Base-by-base conservation (phyloP, 441 rosid species). In the Hura crepitans region DNA sequence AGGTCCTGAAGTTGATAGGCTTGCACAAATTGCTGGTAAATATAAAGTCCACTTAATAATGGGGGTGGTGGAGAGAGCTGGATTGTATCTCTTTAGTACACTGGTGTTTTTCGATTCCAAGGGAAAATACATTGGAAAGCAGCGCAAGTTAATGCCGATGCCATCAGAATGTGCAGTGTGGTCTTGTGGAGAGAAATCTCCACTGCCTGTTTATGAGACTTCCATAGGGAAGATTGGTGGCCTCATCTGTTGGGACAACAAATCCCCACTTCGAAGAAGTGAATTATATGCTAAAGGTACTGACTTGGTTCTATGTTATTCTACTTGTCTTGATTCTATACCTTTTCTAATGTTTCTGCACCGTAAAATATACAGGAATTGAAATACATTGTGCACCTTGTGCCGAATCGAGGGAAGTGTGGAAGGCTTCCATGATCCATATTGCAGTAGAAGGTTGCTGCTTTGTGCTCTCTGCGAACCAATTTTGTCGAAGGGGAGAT, bases 111-210 rank as follows among this genome's bases (percentile, higher is more conserved):
- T 91, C 61, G 81, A 88, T 77, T 76, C 90, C 78, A 77, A 77
- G 60, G 96, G 96, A 50, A 81, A 84, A 79, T 89, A 80, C 66
- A 81, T 91, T 45, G 96, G 96, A 47, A 84, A 87, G 84, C 96
- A 90, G 54, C 68, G 98, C 27, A 94, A 91, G 78, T 65, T 87
- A 73, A 89, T 83, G 91, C 93, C 84, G 62, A 84, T 85, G 6
- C 88, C 88, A 62, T 78, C 89, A 30, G 97, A 91, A 79, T 84
- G 85, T 64, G 73, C 86, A 65, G 79, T 91, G 46, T 89, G 97
- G 97, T 86, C 89, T 35, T 87, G 86, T 18, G 96, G 96, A 33
- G 95, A 85, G 42, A 65, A 62, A 72, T 69, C 63, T 2, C 17
- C 72, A 3, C 51, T 66, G 28, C 74, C 74, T 7, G 62, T 72